Conservation (phyloP, 768 basidiomycete genomes). For the Pleurotus tuoliensis region DNA sequence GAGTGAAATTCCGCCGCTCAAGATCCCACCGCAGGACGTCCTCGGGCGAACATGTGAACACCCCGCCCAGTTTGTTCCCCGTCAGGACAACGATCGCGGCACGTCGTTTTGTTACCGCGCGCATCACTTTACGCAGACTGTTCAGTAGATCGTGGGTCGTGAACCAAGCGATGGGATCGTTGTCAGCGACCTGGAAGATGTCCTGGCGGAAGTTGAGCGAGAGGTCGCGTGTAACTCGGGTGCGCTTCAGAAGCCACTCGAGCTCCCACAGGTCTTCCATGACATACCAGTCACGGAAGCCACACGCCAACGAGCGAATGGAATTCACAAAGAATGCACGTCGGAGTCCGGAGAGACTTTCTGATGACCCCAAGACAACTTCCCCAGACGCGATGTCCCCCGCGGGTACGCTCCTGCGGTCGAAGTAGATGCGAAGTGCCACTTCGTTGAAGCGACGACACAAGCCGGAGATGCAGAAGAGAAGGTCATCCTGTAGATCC, state of each 20-base stretch:
- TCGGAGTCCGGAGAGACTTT: conserved; percentile 1
- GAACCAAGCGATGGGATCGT: conserved; percentile 6
- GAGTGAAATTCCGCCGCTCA: neutral
- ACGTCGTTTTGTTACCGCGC: neutral
- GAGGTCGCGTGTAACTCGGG: neutral
- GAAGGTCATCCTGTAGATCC: neutral
- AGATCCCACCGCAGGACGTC: conserved; percentile 3
- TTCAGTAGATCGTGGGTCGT: conserved; percentile 1
- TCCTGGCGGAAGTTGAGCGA: conserved; percentile 6
- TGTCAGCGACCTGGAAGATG: conserved; percentile 4
- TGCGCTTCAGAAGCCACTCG: conserved; percentile 1
- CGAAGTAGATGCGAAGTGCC: conserved; percentile 3
- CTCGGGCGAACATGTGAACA: conserved; percentile 1
- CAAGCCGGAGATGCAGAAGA: conserved; percentile 2
- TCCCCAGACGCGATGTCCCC: neutral
- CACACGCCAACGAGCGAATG: conserved; percentile 1
- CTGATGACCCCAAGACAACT: neutral
- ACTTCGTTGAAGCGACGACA: conserved; percentile 9
- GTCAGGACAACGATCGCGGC: neutral
- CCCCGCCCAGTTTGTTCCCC: conserved; percentile 5
- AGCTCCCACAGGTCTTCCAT: conserved; percentile 8
- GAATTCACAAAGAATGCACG: neutral
- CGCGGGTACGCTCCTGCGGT: conserved; percentile 3
- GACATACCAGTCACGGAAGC: conserved; percentile 2
- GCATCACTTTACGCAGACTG: neutral